A percentile compares a stretch with the other conserved stretches of the same genome.
Evolutionary conservation across 148 eudicot genomes (phyloP).

Genomic region (Vaccinium darrowii): DNA sequence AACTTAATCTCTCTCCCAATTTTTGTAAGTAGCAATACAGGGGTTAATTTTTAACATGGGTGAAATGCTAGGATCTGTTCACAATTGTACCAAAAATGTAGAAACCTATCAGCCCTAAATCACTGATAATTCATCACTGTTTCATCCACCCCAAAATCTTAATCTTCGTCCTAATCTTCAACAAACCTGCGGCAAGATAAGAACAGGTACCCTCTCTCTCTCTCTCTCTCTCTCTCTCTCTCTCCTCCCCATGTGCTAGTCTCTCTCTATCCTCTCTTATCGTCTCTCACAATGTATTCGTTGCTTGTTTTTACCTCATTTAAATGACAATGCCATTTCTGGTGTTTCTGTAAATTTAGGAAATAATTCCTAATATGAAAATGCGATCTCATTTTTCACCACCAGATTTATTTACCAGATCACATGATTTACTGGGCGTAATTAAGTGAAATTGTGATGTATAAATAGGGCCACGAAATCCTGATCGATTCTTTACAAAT

Average conservation of each 20-base stretch:
- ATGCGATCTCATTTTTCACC: neutral
- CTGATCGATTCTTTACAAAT: neutral
- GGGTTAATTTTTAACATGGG: neutral
- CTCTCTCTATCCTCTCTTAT: neutral
- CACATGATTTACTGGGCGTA: neutral
- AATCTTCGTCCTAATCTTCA: neutral
- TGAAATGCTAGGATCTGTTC: neutral
- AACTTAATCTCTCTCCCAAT: no score
- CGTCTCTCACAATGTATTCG: neutral
- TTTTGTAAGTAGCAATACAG: neutral
- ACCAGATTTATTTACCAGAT: neutral
- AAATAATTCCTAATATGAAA: neutral
- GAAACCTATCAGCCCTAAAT: neutral
- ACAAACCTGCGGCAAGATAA: neutral
- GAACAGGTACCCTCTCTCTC: neutral
- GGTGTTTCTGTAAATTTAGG: neutral
- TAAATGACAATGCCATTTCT: neutral
- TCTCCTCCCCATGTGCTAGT: no score
- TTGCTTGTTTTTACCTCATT: neutral
- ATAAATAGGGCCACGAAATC: neutral
- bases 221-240: neutral
- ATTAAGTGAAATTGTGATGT: neutral
- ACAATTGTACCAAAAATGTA: neutral
- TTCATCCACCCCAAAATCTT: neutral
- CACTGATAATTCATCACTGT: neutral